These are phyloP conservation scores for Paraconiothyrium brasiliense DNA, from an alignment of 2,329 filamentous ascomycete species.

Conservation along the genomic window DNA sequence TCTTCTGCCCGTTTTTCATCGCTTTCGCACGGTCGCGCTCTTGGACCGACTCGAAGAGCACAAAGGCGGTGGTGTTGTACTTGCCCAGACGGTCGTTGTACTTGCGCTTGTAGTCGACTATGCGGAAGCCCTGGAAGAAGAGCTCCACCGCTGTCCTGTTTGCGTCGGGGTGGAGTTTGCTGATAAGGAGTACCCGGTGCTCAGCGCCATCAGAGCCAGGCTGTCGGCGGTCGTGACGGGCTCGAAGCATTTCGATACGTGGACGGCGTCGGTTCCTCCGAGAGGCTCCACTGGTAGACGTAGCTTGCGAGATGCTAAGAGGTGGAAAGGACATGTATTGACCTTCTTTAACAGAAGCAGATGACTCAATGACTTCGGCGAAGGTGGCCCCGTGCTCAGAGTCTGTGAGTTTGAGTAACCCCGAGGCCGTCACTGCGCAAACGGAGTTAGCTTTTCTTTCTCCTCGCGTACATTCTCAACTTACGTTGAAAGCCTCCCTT, in stretches of 20 bases:
- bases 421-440: not conserved
- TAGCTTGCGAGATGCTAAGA: not conserved
- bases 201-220: not conserved
- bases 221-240: not conserved
- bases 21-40: constrained; percentile 6
- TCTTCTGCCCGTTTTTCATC: not conserved
- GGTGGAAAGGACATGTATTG: not conserved
- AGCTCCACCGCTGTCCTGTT: constrained; percentile 1
- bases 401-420: not conserved
- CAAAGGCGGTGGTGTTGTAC: constrained; percentile 4
- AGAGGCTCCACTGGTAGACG: not conserved
- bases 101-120: constrained; percentile 16
- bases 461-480: not conserved
- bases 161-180: constrained; percentile 16
- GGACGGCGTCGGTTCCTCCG: not conserved
- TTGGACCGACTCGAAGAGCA: constrained; percentile 11
- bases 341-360: not conserved
- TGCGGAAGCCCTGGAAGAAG: constrained; percentile 15
- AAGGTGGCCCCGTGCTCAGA: not conserved
- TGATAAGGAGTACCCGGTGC: constrained; percentile 14
- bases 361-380: not conserved
- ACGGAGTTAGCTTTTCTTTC: not conserved
- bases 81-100: not conserved
- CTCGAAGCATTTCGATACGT: not conserved
- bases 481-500: constrained; percentile 12